phyloP scores from a whole-genome alignment of 2,329 filamentous ascomycete genomes.

The Thielaviopsis euricoi region DNA sequence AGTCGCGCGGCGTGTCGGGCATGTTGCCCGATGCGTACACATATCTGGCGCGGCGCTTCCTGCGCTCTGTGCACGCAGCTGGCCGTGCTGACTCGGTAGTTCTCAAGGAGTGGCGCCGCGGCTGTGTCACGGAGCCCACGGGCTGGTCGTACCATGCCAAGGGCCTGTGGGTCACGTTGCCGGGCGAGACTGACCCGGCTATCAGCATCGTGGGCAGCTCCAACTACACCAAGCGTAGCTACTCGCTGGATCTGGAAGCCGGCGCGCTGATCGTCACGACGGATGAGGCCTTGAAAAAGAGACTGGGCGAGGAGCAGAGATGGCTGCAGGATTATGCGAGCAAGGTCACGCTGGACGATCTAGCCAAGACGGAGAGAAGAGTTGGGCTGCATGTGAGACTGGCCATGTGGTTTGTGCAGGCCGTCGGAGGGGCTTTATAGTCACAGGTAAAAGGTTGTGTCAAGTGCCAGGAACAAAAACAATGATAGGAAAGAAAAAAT shows the following conservation, averaged over 20 bases:
- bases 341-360: constrained; percentile 56
- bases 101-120: constrained; percentile 76
- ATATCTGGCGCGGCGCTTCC: constrained; percentile 66
- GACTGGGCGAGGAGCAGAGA: constrained; percentile 62
- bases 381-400: constrained; percentile 73
- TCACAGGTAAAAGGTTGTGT: neutral
- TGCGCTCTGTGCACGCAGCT: constrained; percentile 37
- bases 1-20: constrained; percentile 71
- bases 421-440: constrained; percentile 52
- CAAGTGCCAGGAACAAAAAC: too few species aligned
- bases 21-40: constrained; percentile 88
- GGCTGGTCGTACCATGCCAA: constrained; percentile 99
- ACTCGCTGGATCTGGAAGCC: constrained; percentile 79
- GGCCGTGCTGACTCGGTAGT: constrained; percentile 41
- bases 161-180: constrained; percentile 75
- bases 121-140: constrained; percentile 60
- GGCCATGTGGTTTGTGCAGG: constrained; percentile 84
- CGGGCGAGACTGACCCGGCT: constrained; percentile 47
- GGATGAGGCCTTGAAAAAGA: constrained; percentile 52
- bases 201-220: constrained; percentile 78
- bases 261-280: constrained; percentile 74
- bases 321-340: constrained; percentile 64
- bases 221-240: constrained; percentile 91
- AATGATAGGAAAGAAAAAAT: neutral
- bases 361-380: constrained; percentile 63